Base-by-base conservation (phyloP, 2,329 filamentous ascomycete species). In the Fusarium sororula region DNA sequence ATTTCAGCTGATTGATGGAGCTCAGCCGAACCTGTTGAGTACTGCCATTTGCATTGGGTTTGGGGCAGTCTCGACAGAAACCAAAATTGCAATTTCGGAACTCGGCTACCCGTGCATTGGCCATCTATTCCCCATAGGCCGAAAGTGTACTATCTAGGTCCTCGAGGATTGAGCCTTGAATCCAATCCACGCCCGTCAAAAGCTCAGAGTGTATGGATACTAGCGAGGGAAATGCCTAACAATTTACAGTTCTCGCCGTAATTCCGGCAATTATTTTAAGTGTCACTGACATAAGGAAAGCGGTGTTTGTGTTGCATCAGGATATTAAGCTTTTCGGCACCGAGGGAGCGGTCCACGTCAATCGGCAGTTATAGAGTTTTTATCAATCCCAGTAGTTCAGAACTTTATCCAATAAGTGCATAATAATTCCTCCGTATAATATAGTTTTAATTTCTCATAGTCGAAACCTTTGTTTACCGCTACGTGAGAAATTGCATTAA, bases 401-500 rank as follows among this genome's bases (percentile, higher is more conserved):
- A 55, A 41, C 51, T 6, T 28, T 30, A 30, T 28, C 11, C 20
- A 4, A 28, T 30, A 41, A 28, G 24, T 41, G 51, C 51, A 41
- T 41, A 41, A 28, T n/a, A 7, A 17, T 41, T 28, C 9, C 0
- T n/a, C 37, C 26, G 30, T 41, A 39, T 30, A 55, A 41, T n/a
- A 41, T 18, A 55, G 6, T 41, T 41, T 41, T 55, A 55, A 55
- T 55, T 41, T 55, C 26, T 2, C 7, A n/a, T 30, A 18, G 20
- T 14, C 35, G 6, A 1, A 14, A 41, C 7, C 35, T 41, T 18
- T 18, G 6, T n/a, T 41, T 28, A 55, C 24, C 35, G 20, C 35
- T 39, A 10, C 4, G 3, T 4, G 2, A n/a, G 20, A n/a, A 6
- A n/a, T 4, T 17, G 5, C 3, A 13, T 7, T 2, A 4, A 3